A percentile compares a stretch with the other conserved stretches of the same genome.
Conservation (phyloP, 192 early-diverging fungal species). For the Linnemannia exigua region DNA sequence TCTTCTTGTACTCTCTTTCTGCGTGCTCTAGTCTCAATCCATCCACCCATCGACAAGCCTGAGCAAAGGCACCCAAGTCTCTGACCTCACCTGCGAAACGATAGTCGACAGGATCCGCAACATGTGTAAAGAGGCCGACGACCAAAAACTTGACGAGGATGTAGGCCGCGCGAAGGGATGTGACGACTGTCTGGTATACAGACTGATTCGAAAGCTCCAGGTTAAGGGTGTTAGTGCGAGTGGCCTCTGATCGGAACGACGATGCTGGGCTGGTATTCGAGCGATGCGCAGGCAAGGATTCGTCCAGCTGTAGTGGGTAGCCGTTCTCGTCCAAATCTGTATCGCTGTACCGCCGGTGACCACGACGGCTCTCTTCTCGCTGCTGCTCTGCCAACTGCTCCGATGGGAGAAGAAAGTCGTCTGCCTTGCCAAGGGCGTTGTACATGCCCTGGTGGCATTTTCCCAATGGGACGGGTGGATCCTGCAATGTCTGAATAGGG, state of each 20-base stretch:
- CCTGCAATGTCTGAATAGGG: slow-evolving; percentile 32
- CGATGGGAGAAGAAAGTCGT: slow-evolving; percentile 37
- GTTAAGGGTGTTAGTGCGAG: slow-evolving; percentile 39
- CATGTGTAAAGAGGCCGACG: slow-evolving; percentile 57
- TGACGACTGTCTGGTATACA: slow-evolving; percentile 58
- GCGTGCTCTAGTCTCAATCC: slow-evolving; percentile 49
- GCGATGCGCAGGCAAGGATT: not conserved
- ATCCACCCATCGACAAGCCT: slow-evolving; percentile 59
- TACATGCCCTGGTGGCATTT: slow-evolving; percentile 69
- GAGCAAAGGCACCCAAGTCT: slow-evolving; percentile 59
- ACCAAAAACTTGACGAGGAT: slow-evolving; percentile 58
- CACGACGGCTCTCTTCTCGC: slow-evolving; percentile 26
- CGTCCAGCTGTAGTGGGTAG: not conserved
- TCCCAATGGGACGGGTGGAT: slow-evolving; percentile 53
- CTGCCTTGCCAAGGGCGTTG: slow-evolving; percentile 62
- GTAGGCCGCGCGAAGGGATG: slow-evolving; percentile 56
- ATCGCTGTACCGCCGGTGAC: slow-evolving; percentile 24
- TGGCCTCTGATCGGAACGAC: slow-evolving; percentile 42
- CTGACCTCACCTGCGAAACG: slow-evolving; percentile 62
- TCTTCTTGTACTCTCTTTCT: slow-evolving; percentile 37
- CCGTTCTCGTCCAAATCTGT: slow-evolving; percentile 23
- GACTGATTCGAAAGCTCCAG: slow-evolving; percentile 64
- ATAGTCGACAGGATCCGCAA: slow-evolving; percentile 66
- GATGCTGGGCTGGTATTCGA: slow-evolving; percentile 32
- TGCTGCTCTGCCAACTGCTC: slow-evolving; percentile 50